Evolutionary conservation across 345 rosid genomes (phyloP), one percentile per base, ranked within the genome.

Genomic region (Rhizophora mangle): DNA sequence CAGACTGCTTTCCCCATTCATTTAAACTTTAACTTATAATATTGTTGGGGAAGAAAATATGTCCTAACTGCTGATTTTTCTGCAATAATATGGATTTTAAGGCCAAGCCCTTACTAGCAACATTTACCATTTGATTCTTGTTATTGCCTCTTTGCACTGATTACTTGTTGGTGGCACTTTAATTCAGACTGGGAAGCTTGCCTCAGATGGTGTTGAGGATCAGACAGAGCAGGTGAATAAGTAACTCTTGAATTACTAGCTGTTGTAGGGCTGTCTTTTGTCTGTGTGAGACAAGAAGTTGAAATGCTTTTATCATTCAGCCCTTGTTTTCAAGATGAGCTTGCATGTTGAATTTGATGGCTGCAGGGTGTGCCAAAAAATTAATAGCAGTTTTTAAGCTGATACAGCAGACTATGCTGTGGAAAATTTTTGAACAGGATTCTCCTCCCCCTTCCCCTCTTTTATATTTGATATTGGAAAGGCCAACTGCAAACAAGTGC

Each of bases 201-300:
- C 86, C 65, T 89, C 97, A 0, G 93, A 87, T 31, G 49, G 46
- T 30, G 79, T 93, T 20, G 97, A 89, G 78, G 97, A 83, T 72
- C 98, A 93, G 77, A 89, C 93, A 13, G 96, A 86, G 67, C 97
- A 90, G 93, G 97, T 93, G 78, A 81, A 67, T n/a, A 59, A 39
- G 68, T 64, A 29, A 18, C 32, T 24, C 51, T 30, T 70, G 36
- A 49, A 6, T 6, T 70, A 63, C 15, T 20, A 5, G 39, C 1
- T 21, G 51, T 20, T 39, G 59, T 21, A 46, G 19, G 34, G 37
- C 32, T 26, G 31, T 18, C 8, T 37, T 63, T 58, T 10, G 31
- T 26, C 27, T 6, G 8, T 22, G 63, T 5, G n/a, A 19, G 36
- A 57, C 27, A 43, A 43, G 19, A 29, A 54, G 46, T 57, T 26